Evolutionary conservation across 108 stramenopile species (phyloP), one percentile per base, ranked within the genome.

Genomic region (Thalassiosira profunda): DNA sequence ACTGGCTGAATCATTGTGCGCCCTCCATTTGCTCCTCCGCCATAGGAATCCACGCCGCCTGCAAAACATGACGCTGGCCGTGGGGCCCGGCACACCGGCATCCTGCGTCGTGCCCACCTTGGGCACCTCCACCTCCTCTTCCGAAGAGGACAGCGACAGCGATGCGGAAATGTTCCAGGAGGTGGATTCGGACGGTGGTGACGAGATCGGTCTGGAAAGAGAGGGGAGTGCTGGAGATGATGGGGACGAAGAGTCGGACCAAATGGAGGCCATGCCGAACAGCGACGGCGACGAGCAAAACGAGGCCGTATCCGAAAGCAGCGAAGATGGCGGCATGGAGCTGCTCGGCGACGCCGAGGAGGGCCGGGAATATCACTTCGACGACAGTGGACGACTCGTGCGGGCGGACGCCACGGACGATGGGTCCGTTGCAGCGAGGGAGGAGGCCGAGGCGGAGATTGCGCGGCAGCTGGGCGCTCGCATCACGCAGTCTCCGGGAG

Each of bases 61-160:
- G 67, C 83, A 93, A 70, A 90, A 93, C 58, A 85, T 88, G 79
- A 93, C 84, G 52, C 71, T 93, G 6, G 81, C 86, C 4, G 78
- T 89, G 12, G 92, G 92, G 10, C 87, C 88, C 3, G 83, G 79
- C 8, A 90, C 88, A 25, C 89, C 87, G 33, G 91, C 91, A 1
- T 52, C 84, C 11, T 53, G 79, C 57, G 30, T 75, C 35, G 43
- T 71, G 63, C 40, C 38, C 5, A 37, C 17, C 41, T 51, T 57
- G 30, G 49, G 31, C 12, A 54, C 47, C 14, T 14, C 15, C 11
- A 0, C 23, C 26, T 3, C 46, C 10, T 47, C 46, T 7, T 47
- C 46, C 1, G 1, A 3, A 0, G 9, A 47, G 6, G 7, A 7
- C 9, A 9, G 9, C 46, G 46, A 47, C 10, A 25, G 26, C 6